Conservation (phyloP, 1,284 basidiomycete species). For the Moesziomyces aphidis region DNA sequence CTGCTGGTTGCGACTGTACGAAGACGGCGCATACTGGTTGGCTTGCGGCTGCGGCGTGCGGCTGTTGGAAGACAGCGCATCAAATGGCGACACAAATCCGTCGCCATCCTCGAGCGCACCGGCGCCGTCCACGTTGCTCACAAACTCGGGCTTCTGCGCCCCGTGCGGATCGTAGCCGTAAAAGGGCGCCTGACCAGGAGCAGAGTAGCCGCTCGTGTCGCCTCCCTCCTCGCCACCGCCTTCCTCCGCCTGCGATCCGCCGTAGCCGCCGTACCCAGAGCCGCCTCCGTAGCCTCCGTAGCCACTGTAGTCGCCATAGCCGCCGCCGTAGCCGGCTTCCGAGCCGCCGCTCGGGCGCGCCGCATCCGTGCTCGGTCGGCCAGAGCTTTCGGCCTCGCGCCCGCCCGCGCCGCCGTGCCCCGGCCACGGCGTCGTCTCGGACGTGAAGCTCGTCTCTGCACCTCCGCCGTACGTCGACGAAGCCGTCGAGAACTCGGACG, state of each 20-base stretch:
- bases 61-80: constrained; percentile 70
- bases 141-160: constrained; percentile 55
- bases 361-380: constrained; percentile 26
- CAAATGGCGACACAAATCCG: constrained; percentile 86
- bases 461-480: constrained; percentile 39
- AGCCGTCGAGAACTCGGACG: constrained; percentile 22
- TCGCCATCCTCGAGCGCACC: constrained; percentile 42
- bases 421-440: constrained; percentile 29
- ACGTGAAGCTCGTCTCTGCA: constrained; percentile 38
- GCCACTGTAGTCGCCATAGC: constrained; percentile 12
- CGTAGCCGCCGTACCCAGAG: constrained; percentile 28
- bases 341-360: constrained; percentile 9
- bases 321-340: constrained; percentile 24
- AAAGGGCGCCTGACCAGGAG: constrained; percentile 36
- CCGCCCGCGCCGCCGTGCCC: constrained; percentile 16
- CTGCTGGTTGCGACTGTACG: constrained; percentile 14
- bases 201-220: constrained; percentile 16
- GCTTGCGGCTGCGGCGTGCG: constrained; percentile 39
- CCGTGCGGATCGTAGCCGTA: constrained; percentile 61
- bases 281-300: constrained; percentile 34
- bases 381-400: constrained; percentile 21
- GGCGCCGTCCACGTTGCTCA: constrained; percentile 63
- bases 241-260: constrained; percentile 13
- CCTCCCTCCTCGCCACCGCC: constrained; percentile 20
- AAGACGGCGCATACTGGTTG: constrained; percentile 29